phyloP scores from a whole-genome alignment of 768 basidiomycete species.

The Amanita pallidorosea region DNA sequence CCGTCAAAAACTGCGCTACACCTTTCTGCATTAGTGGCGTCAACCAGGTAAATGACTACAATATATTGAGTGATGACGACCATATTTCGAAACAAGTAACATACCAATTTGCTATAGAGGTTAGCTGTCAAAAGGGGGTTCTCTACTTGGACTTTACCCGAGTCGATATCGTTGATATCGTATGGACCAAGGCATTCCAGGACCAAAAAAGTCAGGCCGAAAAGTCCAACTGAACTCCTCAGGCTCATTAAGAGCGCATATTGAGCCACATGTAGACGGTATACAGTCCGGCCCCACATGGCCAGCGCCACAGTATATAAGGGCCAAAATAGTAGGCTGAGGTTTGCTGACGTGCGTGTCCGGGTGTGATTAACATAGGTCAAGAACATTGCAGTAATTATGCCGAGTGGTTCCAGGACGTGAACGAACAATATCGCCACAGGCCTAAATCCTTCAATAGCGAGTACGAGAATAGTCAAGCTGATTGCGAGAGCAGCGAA shows the following conservation, averaged over 20 bases:
- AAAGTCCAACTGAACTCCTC: slow-evolving; percentile 27
- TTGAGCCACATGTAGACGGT: slow-evolving; percentile 19
- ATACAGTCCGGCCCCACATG: slow-evolving; percentile 53
- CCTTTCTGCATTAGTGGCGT: slow-evolving; percentile 70
- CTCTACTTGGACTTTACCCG: slow-evolving; percentile 34
- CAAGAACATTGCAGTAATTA: slow-evolving; percentile 36
- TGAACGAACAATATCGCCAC: slow-evolving; percentile 40
- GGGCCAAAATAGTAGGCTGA: slow-evolving; percentile 80
- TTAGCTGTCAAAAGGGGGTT: slow-evolving; percentile 71
- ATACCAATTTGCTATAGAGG: slow-evolving; percentile 64
- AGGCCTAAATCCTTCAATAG: slow-evolving; percentile 21
- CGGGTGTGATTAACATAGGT: slow-evolving; percentile 64
- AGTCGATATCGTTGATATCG: slow-evolving; percentile 17
- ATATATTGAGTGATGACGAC: neutral
- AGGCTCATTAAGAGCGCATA: slow-evolving; percentile 28
- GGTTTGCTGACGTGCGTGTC: slow-evolving; percentile 56
- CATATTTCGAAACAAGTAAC: slow-evolving; percentile 7
- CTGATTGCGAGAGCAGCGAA: slow-evolving; percentile 36
- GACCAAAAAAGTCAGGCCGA: slow-evolving; percentile 45
- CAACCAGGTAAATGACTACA: slow-evolving; percentile 75
- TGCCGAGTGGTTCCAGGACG: slow-evolving; percentile 45
- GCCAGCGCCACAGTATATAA: slow-evolving; percentile 37
- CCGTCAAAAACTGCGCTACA: slow-evolving; percentile 55
- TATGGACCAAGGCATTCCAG: slow-evolving; percentile 68
- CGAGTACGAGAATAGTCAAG: slow-evolving; percentile 26